Conservation (phyloP, 176 grass and related monocot species). For the Raddia distichophylla region DNA sequence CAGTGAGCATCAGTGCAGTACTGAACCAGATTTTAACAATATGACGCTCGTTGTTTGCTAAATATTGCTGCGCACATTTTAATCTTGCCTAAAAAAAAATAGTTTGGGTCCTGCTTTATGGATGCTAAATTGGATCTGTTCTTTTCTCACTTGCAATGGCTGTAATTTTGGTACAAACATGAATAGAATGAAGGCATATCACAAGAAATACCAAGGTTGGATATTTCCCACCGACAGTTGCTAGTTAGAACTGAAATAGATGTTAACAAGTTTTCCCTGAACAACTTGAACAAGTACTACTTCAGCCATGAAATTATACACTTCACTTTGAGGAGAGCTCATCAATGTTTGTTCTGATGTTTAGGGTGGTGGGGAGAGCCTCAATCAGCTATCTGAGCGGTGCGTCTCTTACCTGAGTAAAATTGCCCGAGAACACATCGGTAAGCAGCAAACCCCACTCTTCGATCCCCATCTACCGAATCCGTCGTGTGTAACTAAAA, state of each 20-base stretch:
- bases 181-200: neutral
- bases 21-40: neutral
- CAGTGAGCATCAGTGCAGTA: neutral
- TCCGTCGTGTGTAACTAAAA: neutral
- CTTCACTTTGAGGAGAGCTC: neutral
- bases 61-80: no score
- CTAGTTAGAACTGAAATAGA: neutral
- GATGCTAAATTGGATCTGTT: neutral
- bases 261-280: neutral
- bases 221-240: neutral
- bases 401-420: constrained; percentile 64
- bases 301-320: neutral
- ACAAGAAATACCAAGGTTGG: neutral
- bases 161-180: neutral
- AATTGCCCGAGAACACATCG: constrained; percentile 61
- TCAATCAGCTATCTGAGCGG: constrained; percentile 57
- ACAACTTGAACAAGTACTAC: neutral
- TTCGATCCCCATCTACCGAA: no score
- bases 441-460: constrained; percentile 31
- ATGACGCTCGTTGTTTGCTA: no score
- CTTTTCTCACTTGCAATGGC: neutral
- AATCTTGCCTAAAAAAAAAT: neutral
- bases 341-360: neutral
- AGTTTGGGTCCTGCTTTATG: neutral
- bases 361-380: constrained; percentile 84